Base-by-base conservation (phyloP, 768 basidiomycete genomes). In the Strobilomyces confusus region DNA sequence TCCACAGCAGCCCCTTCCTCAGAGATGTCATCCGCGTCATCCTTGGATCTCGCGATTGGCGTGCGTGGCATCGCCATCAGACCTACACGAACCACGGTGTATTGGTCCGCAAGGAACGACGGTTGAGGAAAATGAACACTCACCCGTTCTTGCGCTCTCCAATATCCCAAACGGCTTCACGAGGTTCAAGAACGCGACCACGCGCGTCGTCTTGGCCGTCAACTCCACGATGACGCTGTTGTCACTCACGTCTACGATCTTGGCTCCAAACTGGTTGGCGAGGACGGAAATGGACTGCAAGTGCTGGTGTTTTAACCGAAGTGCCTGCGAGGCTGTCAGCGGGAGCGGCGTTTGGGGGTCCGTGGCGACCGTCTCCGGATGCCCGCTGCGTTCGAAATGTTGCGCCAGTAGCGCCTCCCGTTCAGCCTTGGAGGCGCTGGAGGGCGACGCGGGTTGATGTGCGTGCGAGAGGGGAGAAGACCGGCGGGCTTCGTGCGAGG, bases 41-140 rank as follows among this genome's bases (percentile, higher is more conserved):
- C 83, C 1, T 71, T 63, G 23, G 76, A 70, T 49, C 77, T 74
- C 15, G 80, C 68, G 63, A 98, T 89, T 3, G 95, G 95, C 6
- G 97, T 97, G 56, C 97, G 83, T 5, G 97, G 97, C 90, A 99
- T 97, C 7, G 91, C 95, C 95, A 99, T 99, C 36, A 91, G 74
- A 66, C 95, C 95, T 95, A 57, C 6, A 32, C 22, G 25, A 26
- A 33, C 34, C 15, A 36, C 29, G 4, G 9, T 2, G 15, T 11
- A 14, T 53, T 30, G 22, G 17, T 32, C 41, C 44, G n/a, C 26
- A 41, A 30, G 17, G 6, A 17, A 11, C 41, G 15, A 25, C 14
- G n/a, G 19, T 4, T 20, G 7, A 19, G 19, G 19, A 14, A 14
- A 17, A 14, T 1, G 11, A 34, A 29, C 11, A 75, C 82, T 53